Evolutionary conservation across 75 land plant genomes (phyloP).

Genomic region (Ceratopteris richardii): DNA sequence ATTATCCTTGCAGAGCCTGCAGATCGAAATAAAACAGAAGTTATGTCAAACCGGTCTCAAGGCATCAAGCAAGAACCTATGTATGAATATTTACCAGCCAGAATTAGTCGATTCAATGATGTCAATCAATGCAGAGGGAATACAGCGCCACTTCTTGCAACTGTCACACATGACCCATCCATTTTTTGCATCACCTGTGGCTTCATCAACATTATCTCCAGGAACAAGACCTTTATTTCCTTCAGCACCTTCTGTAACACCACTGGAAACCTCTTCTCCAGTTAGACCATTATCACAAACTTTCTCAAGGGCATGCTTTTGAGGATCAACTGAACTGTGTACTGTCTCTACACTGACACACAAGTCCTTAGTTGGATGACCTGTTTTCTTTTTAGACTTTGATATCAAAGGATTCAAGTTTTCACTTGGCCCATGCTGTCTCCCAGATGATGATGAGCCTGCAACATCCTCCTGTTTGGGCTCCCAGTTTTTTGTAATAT

Average conservation of each 20-base stretch:
- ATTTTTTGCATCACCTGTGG: neutral
- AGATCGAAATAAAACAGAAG: neutral
- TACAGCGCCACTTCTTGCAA: constrained; percentile 78
- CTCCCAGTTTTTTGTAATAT: neutral
- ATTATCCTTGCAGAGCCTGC: constrained; percentile 85
- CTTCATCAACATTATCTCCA: constrained; percentile 8
- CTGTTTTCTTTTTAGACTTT: neutral
- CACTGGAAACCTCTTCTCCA: constrained; percentile 32
- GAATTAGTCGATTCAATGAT: constrained; percentile 45
- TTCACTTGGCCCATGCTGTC: neutral
- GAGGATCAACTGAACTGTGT: neutral
- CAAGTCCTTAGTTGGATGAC: neutral
- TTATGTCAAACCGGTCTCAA: neutral
- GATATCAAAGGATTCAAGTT: neutral
- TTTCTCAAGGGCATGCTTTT: constrained; percentile 1
- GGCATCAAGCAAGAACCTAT: neutral
- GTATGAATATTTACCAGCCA: constrained; percentile 49
- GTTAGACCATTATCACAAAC: constrained; percentile 5
- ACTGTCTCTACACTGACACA: neutral
- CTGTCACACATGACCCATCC: constrained; percentile 91
- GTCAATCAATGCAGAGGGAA: constrained; percentile 59
- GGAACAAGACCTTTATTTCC: constrained; percentile 2
- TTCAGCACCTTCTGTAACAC: constrained; percentile 27
- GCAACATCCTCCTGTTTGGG: neutral
- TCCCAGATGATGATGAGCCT: neutral